These are phyloP conservation scores for Gnomoniopsis sp. DNA, from an alignment of 2,329 filamentous ascomycete species.

Conservation along the genomic window DNA sequence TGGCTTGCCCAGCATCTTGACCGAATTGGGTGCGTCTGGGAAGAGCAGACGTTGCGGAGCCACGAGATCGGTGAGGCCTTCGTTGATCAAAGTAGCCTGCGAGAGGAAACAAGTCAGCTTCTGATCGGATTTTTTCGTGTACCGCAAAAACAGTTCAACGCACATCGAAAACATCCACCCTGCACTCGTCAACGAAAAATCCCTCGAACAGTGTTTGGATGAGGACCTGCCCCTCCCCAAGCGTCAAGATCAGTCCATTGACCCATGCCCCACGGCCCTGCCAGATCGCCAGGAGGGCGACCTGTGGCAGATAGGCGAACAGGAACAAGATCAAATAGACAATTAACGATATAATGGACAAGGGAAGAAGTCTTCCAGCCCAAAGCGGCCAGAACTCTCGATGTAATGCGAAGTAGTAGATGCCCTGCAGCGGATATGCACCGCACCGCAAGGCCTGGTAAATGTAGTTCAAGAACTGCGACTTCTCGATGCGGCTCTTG, in stretches of 20 bases:
- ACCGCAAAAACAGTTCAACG: slow-evolving; percentile 28
- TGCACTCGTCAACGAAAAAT: slow-evolving; percentile 75
- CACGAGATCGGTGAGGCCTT: slow-evolving; percentile 67
- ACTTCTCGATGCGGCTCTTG: slow-evolving; percentile 10
- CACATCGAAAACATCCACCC: slow-evolving; percentile 82
- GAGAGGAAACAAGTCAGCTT: background rate
- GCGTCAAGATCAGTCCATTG: slow-evolving; percentile 79
- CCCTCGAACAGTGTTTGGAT: slow-evolving; percentile 70
- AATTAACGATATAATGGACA: slow-evolving; percentile 76
- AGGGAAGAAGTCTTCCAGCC: slow-evolving; percentile 70
- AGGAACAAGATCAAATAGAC: slow-evolving; percentile 85
- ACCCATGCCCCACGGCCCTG: slow-evolving; percentile 87
- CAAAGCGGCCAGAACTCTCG: slow-evolving; percentile 82
- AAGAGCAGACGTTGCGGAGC: slow-evolving; percentile 63
- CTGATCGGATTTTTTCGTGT: background rate
- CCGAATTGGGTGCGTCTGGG: slow-evolving; percentile 65
- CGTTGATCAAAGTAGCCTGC: slow-evolving; percentile 71
- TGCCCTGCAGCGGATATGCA: slow-evolving; percentile 64
- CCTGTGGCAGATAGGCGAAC: slow-evolving; percentile 85
- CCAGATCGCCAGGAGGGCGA: slow-evolving; percentile 84
- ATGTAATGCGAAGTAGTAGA: slow-evolving; percentile 76
- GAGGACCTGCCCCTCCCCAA: slow-evolving; percentile 77
- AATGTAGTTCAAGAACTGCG: slow-evolving; percentile 33
- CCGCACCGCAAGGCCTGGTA: slow-evolving; percentile 43
- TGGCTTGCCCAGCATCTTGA: slow-evolving; percentile 79